Evolutionary conservation across 179 eudicot species (phyloP).

Genomic region (Silene coronaria): DNA sequence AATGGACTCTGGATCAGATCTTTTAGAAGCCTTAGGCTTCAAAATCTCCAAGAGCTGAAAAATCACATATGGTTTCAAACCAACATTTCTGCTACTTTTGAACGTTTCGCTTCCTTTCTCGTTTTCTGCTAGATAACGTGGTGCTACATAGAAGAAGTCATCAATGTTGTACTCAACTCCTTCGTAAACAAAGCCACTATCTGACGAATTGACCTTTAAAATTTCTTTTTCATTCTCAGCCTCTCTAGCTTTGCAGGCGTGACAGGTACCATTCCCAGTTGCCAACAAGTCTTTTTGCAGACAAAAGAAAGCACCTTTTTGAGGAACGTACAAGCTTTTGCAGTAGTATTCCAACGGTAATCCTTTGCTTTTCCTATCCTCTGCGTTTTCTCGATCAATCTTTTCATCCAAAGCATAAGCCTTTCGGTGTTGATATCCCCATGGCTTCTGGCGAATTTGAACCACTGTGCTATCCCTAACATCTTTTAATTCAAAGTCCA

Average conservation of each 20-base stretch:
- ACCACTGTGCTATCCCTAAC: conserved; percentile 42
- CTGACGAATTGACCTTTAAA: conserved; percentile 46
- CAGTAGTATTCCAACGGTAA: conserved; percentile 70
- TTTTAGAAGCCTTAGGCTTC: conserved; percentile 36
- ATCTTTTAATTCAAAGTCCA: conserved; percentile 64
- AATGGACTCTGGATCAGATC: conserved; percentile 37
- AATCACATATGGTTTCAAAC: conserved; percentile 72
- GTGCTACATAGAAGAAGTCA: conserved; percentile 71
- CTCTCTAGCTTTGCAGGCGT: conserved; percentile 49
- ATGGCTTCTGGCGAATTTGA: conserved; percentile 48
- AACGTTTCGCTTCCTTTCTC: conserved; percentile 45
- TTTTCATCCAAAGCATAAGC: conserved; percentile 54
- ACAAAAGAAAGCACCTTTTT: conserved; percentile 72
- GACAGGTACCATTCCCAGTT: conserved; percentile 64
- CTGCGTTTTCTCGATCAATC: conserved; percentile 66
- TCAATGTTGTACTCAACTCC: conserved; percentile 60
- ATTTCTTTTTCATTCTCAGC: conserved; percentile 32
- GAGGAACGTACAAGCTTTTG: conserved; percentile 72
- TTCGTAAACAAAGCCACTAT: conserved; percentile 44
- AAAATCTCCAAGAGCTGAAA: conserved; percentile 67
- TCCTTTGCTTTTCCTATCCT: conserved; percentile 72
- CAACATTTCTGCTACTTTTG: conserved; percentile 91
- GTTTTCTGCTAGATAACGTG: conserved; percentile 46
- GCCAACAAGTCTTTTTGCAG: conserved; percentile 53
- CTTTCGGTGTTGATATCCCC: conserved; percentile 78